phyloP scores from a whole-genome alignment of 2,329 filamentous ascomycete genomes.

The Fusarium pininemorale region DNA sequence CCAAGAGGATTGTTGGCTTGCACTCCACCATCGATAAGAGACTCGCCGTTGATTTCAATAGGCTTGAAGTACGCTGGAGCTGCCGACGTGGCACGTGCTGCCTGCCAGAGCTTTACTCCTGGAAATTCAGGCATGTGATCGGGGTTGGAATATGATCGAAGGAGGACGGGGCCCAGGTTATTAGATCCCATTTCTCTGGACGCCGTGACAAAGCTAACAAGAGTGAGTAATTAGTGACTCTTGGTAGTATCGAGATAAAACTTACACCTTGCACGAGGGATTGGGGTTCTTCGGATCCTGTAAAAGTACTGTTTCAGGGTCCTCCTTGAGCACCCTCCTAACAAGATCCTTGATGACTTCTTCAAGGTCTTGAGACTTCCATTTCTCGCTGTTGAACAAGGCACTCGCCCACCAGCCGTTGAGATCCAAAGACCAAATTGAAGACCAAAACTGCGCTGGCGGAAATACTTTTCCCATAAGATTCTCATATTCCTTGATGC shows the following conservation, averaged over 20 bases:
- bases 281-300: neutral
- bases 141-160: neutral
- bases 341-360: neutral
- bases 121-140: neutral
- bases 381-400: too few relatives aligned
- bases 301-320: neutral
- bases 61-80: neutral
- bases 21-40: rapidly evolving
- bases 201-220: rapidly evolving
- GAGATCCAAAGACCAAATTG: too few relatives aligned
- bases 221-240: neutral
- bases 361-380: too few relatives aligned
- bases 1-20: neutral
- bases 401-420: too few relatives aligned
- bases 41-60: rapidly evolving
- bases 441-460: too few relatives aligned
- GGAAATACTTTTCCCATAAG: neutral
- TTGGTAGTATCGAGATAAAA: neutral
- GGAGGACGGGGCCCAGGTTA: neutral
- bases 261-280: neutral
- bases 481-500: neutral
- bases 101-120: neutral
- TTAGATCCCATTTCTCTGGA: rapidly evolving
- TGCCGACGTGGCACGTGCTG: neutral
- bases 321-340: neutral